A percentile compares a stretch with the other conserved stretches of the same genome.
Conservation (phyloP, 768 basidiomycete genomes). For the Mycena galopus region DNA sequence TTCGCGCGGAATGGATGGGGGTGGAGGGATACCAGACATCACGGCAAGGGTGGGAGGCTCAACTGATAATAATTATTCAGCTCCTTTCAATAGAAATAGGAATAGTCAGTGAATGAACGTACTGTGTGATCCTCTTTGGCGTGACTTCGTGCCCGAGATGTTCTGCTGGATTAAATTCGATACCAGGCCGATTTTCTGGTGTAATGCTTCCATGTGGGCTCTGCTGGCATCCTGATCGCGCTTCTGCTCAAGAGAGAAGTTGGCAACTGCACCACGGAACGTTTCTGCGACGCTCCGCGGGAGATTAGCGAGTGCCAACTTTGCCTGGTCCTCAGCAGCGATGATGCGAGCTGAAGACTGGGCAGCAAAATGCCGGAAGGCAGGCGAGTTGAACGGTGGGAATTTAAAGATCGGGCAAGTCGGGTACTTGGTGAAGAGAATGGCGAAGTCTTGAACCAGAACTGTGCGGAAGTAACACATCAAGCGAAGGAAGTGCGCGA, state of each 20-base stretch:
- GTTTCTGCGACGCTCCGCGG: neutral
- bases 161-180: slow-evolving; percentile 5
- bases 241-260: neutral
- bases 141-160: neutral
- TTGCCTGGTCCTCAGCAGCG: neutral
- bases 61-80: too few species aligned
- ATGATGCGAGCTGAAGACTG: neutral
- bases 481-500: slow-evolving; percentile 3
- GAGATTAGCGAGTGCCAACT: neutral
- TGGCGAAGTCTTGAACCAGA: slow-evolving; percentile 15
- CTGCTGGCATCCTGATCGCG: neutral
- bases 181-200: neutral
- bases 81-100: too few species aligned
- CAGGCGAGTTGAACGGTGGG: slow-evolving; percentile 7
- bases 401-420: neutral
- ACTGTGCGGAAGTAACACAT: slow-evolving; percentile 7
- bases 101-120: neutral
- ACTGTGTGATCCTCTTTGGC: neutral
- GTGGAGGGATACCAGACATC: too few species aligned
- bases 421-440: slow-evolving; percentile 10
- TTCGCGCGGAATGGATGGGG: too few species aligned
- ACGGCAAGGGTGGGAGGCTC: too few species aligned
- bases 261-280: neutral
- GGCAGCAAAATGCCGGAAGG: neutral
- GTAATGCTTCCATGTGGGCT: neutral